Evolutionary conservation across 2,329 filamentous ascomycete genomes (phyloP), one percentile per base, ranked within the genome.

Genomic region (Clarireedia homoeocarpa): DNA sequence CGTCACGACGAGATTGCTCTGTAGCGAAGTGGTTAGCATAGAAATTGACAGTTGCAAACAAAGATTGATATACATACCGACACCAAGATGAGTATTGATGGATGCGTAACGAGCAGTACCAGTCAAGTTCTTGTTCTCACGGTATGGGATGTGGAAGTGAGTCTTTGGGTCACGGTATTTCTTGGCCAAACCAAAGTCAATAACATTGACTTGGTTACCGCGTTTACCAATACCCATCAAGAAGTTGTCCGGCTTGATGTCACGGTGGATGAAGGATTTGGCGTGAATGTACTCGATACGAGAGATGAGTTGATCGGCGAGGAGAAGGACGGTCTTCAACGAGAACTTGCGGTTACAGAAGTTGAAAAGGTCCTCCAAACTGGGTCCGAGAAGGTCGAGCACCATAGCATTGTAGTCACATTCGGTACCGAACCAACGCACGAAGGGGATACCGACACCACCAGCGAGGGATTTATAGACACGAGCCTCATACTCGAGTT

Each of bases 381-480:
- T 94, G 64, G 94, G 94, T 40, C 94, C 94, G 57, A 99, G 88
- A 26, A 99, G 85, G 70, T 99, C 94, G 63, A 97, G 84, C 52
- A 99, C 94, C 94, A 99, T 97, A 73, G 94, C 94, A 76, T 99
- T 97, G 84, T 99, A 97, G 78, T 97, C 94, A 75, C 92, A 97
- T 77, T 99, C 94, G 59, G 92, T 97, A 66, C 94, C 94, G 74
- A 97, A 99, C 94, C 94, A 99, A 10, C 14, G 26, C 17, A n/a
- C 14, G 34, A 6, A 23, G 4, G 2, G 51, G 38, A 15, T 47
- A 38, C 46, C 50, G 49, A 50, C 42, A 27, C 17, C n/a, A 24
- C n/a, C 46, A 44, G n/a, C 38, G 34, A 51, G 26, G 53, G 24
- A 9, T 7, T 27, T 44, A 17, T 3, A n/a, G 24, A 15, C 24